These are phyloP conservation scores for Pinus taeda DNA, from an alignment of 75 land plant genomes.

Conservation along the genomic window DNA sequence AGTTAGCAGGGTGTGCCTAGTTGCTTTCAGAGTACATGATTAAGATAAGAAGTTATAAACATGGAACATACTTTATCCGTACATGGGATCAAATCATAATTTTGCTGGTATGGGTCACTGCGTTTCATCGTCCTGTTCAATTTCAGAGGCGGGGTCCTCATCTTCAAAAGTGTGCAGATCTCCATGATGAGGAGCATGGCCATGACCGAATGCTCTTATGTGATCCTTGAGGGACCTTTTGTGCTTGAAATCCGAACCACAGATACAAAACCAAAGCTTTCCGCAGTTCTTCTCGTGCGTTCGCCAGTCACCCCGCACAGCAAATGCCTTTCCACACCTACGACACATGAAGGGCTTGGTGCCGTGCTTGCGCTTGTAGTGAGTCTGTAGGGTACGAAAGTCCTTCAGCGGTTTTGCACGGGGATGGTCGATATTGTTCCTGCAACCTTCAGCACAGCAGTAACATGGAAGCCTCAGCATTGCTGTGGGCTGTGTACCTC, in stretches of 20 bases:
- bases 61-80: too few species aligned
- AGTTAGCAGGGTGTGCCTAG: too few species aligned
- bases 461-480: constrained; percentile 92
- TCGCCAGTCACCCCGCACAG: constrained; percentile 68
- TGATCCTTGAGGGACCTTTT: constrained; percentile 67
- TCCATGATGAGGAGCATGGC: constrained; percentile 30
- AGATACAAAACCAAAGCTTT: constrained; percentile 62
- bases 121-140: neutral
- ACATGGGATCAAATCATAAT: too few species aligned
- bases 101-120: too few species aligned
- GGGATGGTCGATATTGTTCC: constrained; percentile 62
- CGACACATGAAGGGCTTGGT: constrained; percentile 50
- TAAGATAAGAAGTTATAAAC: too few species aligned
- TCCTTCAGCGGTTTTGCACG: constrained; percentile 58
- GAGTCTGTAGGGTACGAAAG: constrained; percentile 61
- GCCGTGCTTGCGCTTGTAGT: constrained; percentile 69
- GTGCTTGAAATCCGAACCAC: constrained; percentile 72
- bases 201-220: constrained; percentile 50
- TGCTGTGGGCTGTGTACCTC: constrained; percentile 90
- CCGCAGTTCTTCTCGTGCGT: constrained; percentile 77
- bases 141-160: neutral
- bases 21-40: too few species aligned
- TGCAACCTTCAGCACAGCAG: constrained; percentile 68
- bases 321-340: constrained; percentile 58
- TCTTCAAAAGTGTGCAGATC: neutral